Percentiles rank a stretch among this genome's conserved stretches.
These are phyloP conservation scores for Arthroderma sp. DNA, from an alignment of 2,329 filamentous ascomycete species.

Conservation along the genomic window DNA sequence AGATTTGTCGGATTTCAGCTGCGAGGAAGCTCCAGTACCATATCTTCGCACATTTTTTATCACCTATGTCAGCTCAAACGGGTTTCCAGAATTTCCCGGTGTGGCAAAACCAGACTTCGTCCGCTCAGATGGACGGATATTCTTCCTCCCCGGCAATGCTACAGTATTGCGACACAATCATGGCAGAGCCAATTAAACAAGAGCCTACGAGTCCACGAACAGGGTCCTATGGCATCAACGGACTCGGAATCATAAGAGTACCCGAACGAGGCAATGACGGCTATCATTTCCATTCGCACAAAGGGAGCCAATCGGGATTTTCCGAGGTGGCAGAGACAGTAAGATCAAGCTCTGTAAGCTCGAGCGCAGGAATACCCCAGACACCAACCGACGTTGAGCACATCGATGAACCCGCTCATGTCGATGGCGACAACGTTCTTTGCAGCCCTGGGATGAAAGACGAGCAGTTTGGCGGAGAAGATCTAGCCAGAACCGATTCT, in stretches of 20 bases:
- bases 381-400: slow-evolving; percentile 9
- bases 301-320: slow-evolving; percentile 1
- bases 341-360: slow-evolving; percentile 1
- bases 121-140: background rate
- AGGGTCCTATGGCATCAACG: background rate
- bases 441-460: slow-evolving; percentile 7
- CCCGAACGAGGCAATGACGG: background rate
- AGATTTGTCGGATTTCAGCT: too few species aligned
- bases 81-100: too few species aligned
- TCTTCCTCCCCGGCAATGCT: slow-evolving; percentile 1
- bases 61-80: too few species aligned
- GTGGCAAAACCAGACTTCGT: too few species aligned
- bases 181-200: background rate
- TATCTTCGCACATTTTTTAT: too few species aligned
- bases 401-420: background rate
- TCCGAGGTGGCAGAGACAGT: slow-evolving; percentile 1
- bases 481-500: slow-evolving; percentile 16
- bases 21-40: too few species aligned
- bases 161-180: background rate
- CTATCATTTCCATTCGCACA: background rate
- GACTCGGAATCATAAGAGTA: background rate
- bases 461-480: slow-evolving; percentile 17
- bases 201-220: background rate
- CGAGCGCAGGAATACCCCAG: background rate
- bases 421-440: slow-evolving; percentile 9